Evolutionary conservation across 805 yeast genomes (phyloP).

Genomic region (Saccharomycopsis javanensis): DNA sequence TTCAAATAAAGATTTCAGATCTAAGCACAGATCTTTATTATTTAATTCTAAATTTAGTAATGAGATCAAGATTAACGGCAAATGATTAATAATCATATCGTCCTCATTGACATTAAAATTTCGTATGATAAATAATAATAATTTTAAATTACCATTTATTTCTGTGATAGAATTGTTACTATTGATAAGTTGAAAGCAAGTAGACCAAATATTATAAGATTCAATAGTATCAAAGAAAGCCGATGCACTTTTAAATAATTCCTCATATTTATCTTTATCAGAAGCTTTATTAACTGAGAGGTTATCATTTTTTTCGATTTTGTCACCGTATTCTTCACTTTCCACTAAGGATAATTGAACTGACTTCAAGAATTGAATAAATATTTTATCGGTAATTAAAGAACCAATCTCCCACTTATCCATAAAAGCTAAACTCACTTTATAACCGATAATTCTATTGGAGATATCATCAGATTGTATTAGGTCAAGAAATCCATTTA

Average conservation of each 20-base stretch:
- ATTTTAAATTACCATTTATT: slow-evolving; percentile 29
- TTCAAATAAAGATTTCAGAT: slow-evolving; percentile 1
- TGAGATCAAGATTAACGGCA: slow-evolving; percentile 55
- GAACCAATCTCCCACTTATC: slow-evolving; percentile 95
- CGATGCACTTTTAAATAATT: slow-evolving; percentile 48
- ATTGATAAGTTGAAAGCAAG: slow-evolving; percentile 31
- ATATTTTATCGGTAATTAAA: slow-evolving; percentile 55
- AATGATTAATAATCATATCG: slow-evolving; percentile 68
- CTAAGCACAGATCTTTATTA: neutral
- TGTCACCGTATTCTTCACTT: neutral
- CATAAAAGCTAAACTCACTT: slow-evolving; percentile 62
- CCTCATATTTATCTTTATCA: slow-evolving; percentile 28
- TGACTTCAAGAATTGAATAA: slow-evolving; percentile 53
- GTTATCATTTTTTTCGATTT: neutral
- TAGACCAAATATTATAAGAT: slow-evolving; percentile 67
- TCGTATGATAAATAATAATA: slow-evolving; percentile 49
- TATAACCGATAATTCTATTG: slow-evolving; percentile 43
- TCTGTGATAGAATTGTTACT: neutral
- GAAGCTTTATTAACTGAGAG: neutral
- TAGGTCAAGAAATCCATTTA: slow-evolving; percentile 43
- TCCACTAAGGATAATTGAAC: slow-evolving; percentile 10
- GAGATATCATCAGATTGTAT: slow-evolving; percentile 25
- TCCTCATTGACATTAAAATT: slow-evolving; percentile 76
- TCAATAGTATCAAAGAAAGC: slow-evolving; percentile 83
- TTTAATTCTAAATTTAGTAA: slow-evolving; percentile 2